Percentiles rank a stretch among this genome's conserved stretches.
Conservation (phyloP, 306 rosid species). For the Sechiopsis laciniata region DNA sequence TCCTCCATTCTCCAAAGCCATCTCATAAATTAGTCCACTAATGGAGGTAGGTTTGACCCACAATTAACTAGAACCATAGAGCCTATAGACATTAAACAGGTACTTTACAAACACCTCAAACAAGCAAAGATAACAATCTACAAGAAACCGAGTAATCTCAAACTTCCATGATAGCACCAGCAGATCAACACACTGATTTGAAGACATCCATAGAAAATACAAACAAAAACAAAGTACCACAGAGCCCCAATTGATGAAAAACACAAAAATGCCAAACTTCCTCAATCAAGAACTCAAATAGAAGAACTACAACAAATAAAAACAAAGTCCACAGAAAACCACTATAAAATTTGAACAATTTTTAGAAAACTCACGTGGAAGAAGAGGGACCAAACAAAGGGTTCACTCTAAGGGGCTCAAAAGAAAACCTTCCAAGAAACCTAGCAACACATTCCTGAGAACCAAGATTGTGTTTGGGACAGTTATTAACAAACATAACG, state of each 20-base stretch:
- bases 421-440: slow-evolving; percentile 43
- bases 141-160: neutral
- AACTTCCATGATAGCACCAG: neutral
- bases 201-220: neutral
- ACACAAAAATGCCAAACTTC: neutral
- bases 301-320: neutral
- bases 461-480: slow-evolving; percentile 32
- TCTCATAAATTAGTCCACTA: neutral
- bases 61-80: neutral
- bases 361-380: slow-evolving; percentile 30
- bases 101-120: neutral
- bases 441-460: slow-evolving; percentile 30
- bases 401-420: slow-evolving; percentile 39
- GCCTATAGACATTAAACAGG: neutral
- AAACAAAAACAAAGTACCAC: neutral
- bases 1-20: neutral
- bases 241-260: neutral
- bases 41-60: slow-evolving; percentile 7
- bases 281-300: neutral
- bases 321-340: neutral
- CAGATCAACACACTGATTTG: slow-evolving; percentile 2
- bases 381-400: slow-evolving; percentile 51
- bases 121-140: neutral
- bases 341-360: neutral
- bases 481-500: slow-evolving; percentile 37